These are phyloP conservation scores for Colletotrichum tropicicola DNA, from an alignment of 2,329 filamentous ascomycete genomes.

Conservation along the genomic window DNA sequence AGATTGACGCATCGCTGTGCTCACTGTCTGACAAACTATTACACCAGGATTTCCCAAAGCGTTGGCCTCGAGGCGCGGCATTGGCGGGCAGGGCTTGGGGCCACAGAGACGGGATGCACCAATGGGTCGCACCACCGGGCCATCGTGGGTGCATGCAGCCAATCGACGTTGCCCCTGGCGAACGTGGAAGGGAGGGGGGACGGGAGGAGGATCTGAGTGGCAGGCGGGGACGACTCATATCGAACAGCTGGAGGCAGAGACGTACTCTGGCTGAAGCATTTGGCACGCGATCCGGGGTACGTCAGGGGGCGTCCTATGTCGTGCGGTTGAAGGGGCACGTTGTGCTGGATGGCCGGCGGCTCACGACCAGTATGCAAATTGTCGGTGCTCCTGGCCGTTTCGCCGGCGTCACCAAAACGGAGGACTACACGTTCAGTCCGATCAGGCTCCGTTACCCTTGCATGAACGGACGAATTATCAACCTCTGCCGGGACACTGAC, in stretches of 20 bases:
- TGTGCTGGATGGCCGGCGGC: too few species aligned
- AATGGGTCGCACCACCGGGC: constrained; percentile 18
- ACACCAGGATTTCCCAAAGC: constrained; percentile 7
- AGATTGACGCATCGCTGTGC: background rate
- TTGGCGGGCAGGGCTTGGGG: constrained; percentile 1
- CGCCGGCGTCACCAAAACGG: background rate
- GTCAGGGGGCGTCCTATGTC: too few species aligned
- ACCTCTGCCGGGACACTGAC: background rate
- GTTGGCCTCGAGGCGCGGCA: background rate
- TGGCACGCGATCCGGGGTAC: background rate
- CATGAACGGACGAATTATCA: background rate
- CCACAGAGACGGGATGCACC: constrained; percentile 8
- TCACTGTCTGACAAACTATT: background rate
- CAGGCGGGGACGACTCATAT: constrained; percentile 6
- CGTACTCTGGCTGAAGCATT: background rate
- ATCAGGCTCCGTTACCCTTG: background rate
- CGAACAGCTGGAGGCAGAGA: background rate
- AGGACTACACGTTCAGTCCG: background rate
- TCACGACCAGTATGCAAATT: background rate
- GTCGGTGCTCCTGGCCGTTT: background rate
- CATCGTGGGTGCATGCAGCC: constrained; percentile 23
- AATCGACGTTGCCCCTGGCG: constrained; percentile 14
- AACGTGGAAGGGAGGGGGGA: constrained; percentile 12
- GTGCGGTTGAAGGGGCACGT: too few species aligned
- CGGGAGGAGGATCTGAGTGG: background rate